Evolutionary conservation across 2,329 filamentous ascomycete genomes (phyloP).

Genomic region (Colletotrichum sp.): DNA sequence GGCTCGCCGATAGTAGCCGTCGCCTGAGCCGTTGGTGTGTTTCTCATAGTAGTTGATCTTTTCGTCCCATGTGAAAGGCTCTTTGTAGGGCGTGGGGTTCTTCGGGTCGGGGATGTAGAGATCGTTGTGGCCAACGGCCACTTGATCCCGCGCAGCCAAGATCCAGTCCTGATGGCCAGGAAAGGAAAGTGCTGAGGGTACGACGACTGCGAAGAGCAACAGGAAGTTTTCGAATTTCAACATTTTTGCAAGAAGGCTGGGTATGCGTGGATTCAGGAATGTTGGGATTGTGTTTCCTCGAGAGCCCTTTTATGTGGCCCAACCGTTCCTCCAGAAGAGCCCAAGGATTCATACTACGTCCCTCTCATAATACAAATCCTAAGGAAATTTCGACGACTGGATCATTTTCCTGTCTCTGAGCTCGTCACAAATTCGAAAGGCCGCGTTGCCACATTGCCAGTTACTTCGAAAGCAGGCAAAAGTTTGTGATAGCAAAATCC

Average conservation of each 20-base stretch:
- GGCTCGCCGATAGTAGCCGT: neutral
- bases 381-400: neutral
- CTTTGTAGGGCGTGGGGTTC: neutral
- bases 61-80: neutral
- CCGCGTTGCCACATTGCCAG: neutral
- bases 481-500: neutral
- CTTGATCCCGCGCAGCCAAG: neutral
- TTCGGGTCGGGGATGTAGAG: neutral
- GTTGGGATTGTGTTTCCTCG: neutral
- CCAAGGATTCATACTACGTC: neutral
- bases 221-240: neutral
- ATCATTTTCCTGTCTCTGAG: neutral
- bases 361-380: neutral
- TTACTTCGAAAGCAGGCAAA: neutral
- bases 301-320: neutral
- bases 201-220: neutral
- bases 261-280: neutral
- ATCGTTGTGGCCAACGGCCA: neutral
- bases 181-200: neutral
- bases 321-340: neutral
- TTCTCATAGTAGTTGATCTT: neutral
- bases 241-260: neutral
- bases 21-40: neutral
- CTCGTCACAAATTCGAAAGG: neutral
- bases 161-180: neutral